Base-by-base conservation (phyloP, 2,329 filamentous ascomycete genomes). In the Fusarium dimerum region DNA sequence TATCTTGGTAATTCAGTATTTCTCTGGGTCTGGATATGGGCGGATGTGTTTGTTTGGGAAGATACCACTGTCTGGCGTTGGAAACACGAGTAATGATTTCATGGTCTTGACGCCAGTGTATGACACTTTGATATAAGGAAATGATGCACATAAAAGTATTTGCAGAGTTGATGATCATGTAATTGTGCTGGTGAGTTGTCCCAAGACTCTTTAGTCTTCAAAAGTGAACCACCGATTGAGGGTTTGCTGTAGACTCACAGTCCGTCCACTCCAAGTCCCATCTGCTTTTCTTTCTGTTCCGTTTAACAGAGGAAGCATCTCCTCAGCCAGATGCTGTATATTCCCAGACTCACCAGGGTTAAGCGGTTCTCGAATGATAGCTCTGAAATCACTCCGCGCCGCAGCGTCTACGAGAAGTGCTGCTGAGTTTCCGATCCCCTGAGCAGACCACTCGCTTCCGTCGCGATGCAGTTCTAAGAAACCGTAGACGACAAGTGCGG, bases 381-480 rank as follows among this genome's bases (percentile, higher is more conserved):
- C 71, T 17, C 64, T 68, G 56, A 81, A 76, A 1, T 66, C 69
- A 7, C 71, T 68, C 16, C 77, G 73, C 36, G 64, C 63, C 0
- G 85, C 85, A 2, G 81, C 78, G 52, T 90, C 87, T 9, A 89
- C 79, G 2, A 89, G 70, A 1, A 76, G 72, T 2, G 88, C 79
- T n/a, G 84, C 76, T 1, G 85, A 86, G 51, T 78, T 78, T 17
- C 82, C 78, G 12, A 92, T 68, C 0, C 88, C 89, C 69, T 92
- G 89, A 0, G 85, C 87, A 46, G 87, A 91, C 82, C 88, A 92
- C 54, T 89, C 86, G 56, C 84, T 84, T 1, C 86, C 88, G 48
- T 82, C 78, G 20, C 82, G 79, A 67, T 92, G 89, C 40, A 89
- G 68, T 17, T 79, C 74, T 15, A 92, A 65, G 40, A 88, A 77